Evolutionary conservation across 768 basidiomycete species (phyloP).

Genomic region (Mrakia blollopis): DNA sequence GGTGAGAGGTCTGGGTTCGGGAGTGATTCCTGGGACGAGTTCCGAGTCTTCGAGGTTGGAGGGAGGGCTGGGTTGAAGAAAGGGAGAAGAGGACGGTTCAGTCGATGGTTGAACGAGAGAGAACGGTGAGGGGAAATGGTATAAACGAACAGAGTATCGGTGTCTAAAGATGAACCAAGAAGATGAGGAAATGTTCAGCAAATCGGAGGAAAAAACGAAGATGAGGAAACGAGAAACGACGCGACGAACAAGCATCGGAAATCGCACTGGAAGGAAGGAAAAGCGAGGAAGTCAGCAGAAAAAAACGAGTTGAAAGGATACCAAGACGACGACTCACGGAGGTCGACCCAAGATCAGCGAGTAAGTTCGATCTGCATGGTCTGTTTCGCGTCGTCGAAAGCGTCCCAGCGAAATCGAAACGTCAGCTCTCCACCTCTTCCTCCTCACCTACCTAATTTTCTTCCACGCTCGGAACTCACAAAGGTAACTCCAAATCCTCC

Average conservation of each 20-base stretch:
- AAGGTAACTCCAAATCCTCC: constrained; percentile 76
- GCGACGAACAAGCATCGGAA: constrained; percentile 60
- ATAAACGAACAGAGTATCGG: constrained; percentile 57
- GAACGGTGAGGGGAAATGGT: too few species aligned
- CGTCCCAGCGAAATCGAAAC: neutral
- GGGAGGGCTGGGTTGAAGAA: constrained; percentile 49
- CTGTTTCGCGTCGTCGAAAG: constrained; percentile 41
- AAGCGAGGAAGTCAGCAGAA: neutral
- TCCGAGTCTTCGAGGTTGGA: constrained; percentile 50
- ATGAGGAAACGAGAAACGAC: neutral
- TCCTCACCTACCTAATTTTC: too few species aligned
- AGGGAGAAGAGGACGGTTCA: constrained; percentile 48
- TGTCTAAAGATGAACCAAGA: constrained; percentile 48
- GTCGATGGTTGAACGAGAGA: constrained; percentile 50
- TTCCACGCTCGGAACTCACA: too few species aligned
- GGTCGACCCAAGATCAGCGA: constrained; percentile 87
- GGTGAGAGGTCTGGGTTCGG: constrained; percentile 44
- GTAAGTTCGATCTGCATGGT: constrained; percentile 89
- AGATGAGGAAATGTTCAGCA: neutral
- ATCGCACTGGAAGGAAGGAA: constrained; percentile 47
- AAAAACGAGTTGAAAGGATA: neutral
- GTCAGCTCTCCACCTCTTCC: neutral
- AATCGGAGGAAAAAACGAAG: neutral
- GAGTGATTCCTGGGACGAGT: constrained; percentile 34
- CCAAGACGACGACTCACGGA: constrained; percentile 38